These are phyloP conservation scores for Porcisia hertigi DNA, from an alignment of 208 protist genomes.

Conservation along the genomic window DNA sequence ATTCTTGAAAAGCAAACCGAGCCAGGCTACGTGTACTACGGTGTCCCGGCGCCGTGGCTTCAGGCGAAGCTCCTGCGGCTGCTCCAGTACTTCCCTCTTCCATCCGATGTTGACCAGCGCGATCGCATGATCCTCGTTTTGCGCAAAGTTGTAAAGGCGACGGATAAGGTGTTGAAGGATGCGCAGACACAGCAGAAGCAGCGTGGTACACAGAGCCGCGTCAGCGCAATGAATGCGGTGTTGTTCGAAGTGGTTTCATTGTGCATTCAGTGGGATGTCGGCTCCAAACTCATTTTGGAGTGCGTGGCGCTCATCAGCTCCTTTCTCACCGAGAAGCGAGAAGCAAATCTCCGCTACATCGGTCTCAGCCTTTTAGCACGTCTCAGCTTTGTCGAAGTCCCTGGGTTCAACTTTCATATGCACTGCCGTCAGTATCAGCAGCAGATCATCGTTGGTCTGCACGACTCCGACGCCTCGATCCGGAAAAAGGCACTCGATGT, in stretches of 20 bases:
- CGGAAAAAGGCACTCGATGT: slow-evolving; percentile 97
- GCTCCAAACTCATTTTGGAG: slow-evolving; percentile 76
- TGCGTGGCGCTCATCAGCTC: slow-evolving; percentile 81
- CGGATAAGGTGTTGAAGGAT: slow-evolving; percentile 88
- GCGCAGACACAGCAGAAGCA: slow-evolving; percentile 81
- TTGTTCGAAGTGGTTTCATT: slow-evolving; percentile 97
- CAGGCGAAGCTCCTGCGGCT: slow-evolving; percentile 98
- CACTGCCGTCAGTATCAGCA: slow-evolving; percentile 92
- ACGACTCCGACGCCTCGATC: slow-evolving; percentile 97
- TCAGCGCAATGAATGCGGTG: slow-evolving; percentile 96
- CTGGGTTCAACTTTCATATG: slow-evolving; percentile 62
- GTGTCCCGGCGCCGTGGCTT: slow-evolving; percentile 97
- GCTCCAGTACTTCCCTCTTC: slow-evolving; percentile 94
- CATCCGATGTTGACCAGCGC: slow-evolving; percentile 55
- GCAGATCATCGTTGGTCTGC: slow-evolving; percentile 91
- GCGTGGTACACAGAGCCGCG: slow-evolving; percentile 93
- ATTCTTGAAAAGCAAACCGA: slow-evolving; percentile 89
- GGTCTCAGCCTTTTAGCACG: slow-evolving; percentile 83
- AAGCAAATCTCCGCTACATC: slow-evolving; percentile 92
- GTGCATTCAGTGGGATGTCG: slow-evolving; percentile 90
- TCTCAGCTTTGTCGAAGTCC: slow-evolving; percentile 56
- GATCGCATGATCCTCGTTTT: slow-evolving; percentile 69
- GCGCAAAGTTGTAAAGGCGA: slow-evolving; percentile 82
- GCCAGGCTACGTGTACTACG: slow-evolving; percentile 97
- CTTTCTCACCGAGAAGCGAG: slow-evolving; percentile 91